Base-by-base conservation (phyloP, 495 filamentous ascomycete species). In the Hypoxylon trugodes region DNA sequence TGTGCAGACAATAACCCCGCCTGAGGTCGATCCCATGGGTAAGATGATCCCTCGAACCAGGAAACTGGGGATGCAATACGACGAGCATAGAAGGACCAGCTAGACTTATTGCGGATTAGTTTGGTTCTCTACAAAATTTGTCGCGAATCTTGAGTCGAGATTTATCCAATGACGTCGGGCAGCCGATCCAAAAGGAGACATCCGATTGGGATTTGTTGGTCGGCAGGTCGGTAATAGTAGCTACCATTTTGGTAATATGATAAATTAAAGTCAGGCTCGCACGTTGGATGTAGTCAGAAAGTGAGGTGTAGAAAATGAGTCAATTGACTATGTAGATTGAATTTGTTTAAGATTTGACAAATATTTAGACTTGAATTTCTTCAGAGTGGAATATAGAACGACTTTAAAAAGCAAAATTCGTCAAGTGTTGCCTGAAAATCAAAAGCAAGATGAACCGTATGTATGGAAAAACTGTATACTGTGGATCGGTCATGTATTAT, bases 181-280 rank as follows among this genome's bases (percentile, higher is more conserved):
- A 56, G 41, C 40, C 38, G 58, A 62, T 62, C 64, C 52, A 15
- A 49, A 67, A 62, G 26, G 40, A 66, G 57, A 53, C 35, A 52
- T 61, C 9, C 50, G 35, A 16, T 24, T 43, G 56, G 36, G 35
- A n/a, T 63, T 15, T 56, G 33, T 50, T 64, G 30, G 37, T 24
- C 16, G 45, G 45, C 12, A 43, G 37, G 4, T 12, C 33, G n/a
- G 21, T 12, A 35, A 10, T 42, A 43, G 13, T 22, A 38, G 38
- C 25, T 13, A 32, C 13, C 15, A 47, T 40, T 21, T 49, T 35
- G 8, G 33, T 38, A 38, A 8, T 42, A 36, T 33, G 13, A 36
- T 22, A 1, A 41, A 5, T 13, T 45, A 5, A 30, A 30, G 10
- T 10, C 28, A 30, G 5, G 4, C 28, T 4, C 28, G 28, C 28